Evolutionary conservation across 208 protist species (phyloP).

Genomic region (Wallacemonas sp.): DNA sequence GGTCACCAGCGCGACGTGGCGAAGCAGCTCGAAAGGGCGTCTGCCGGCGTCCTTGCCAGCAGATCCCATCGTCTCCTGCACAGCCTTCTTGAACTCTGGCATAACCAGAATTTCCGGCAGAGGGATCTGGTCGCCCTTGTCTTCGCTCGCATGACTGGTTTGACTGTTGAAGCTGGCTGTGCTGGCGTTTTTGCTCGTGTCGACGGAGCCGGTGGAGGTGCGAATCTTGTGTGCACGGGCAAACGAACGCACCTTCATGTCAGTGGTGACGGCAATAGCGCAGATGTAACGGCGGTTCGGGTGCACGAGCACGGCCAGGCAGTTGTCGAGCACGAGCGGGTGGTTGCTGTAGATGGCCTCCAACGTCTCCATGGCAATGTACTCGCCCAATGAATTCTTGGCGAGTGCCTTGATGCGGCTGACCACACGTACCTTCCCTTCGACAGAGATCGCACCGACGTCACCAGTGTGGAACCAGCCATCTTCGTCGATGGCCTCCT

Average conservation of each 20-base stretch:
- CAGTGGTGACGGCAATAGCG: slow-evolving; percentile 27
- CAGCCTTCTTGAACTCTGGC: slow-evolving; percentile 21
- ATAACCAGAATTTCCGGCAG: slow-evolving; percentile 23
- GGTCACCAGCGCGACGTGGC: slow-evolving; percentile 23
- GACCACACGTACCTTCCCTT: slow-evolving; percentile 54
- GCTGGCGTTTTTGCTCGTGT: not conserved
- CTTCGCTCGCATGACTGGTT: not conserved
- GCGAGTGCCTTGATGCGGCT: slow-evolving; percentile 80
- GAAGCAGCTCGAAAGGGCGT: slow-evolving; percentile 39
- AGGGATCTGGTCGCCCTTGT: not conserved
- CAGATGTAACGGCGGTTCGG: slow-evolving; percentile 37
- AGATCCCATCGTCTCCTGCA: slow-evolving; percentile 15
- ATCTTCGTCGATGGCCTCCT: slow-evolving; percentile 48
- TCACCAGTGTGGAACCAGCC: slow-evolving; percentile 81
- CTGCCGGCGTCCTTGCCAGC: slow-evolving; percentile 13
- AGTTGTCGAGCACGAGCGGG: slow-evolving; percentile 30
- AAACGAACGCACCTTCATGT: slow-evolving; percentile 21
- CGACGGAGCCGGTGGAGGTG: slow-evolving; percentile 3
- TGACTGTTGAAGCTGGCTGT: not conserved
- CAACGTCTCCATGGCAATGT: slow-evolving; percentile 74
- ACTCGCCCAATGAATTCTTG: slow-evolving; percentile 80
- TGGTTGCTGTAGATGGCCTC: slow-evolving; percentile 42
- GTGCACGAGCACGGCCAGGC: slow-evolving; percentile 47
- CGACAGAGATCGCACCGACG: slow-evolving; percentile 32
- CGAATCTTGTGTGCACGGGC: slow-evolving; percentile 6